phyloP scores from a whole-genome alignment of 2,329 filamentous ascomycete species.

The Volutella citrinella region DNA sequence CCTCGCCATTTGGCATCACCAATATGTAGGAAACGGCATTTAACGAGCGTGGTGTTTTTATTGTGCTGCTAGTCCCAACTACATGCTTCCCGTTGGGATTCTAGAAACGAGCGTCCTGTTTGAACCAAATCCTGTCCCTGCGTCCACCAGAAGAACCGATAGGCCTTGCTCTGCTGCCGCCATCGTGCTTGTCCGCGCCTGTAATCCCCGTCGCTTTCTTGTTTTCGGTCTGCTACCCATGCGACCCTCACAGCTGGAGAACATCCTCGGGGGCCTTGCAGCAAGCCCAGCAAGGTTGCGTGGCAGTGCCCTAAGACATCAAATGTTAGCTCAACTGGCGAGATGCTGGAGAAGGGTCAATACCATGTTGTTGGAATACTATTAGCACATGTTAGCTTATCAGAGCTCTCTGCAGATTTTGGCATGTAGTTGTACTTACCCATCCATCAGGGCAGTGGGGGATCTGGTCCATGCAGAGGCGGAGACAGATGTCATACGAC shows the following conservation, averaged over 20 bases:
- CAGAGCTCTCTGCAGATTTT: background rate
- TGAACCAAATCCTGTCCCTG: too few relatives aligned
- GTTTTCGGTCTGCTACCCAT: too few relatives aligned
- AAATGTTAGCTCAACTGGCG: rapidly evolving
- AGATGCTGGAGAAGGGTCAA: rapidly evolving
- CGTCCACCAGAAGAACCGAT: too few relatives aligned
- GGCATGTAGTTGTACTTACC: background rate
- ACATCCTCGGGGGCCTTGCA: conserved; percentile 2
- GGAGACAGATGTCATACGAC: conserved; percentile 1
- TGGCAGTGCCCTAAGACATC: conserved; percentile 8
- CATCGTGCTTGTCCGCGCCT: too few relatives aligned
- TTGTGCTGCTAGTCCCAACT: too few relatives aligned
- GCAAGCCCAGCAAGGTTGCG: conserved; percentile 12
- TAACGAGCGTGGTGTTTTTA: too few relatives aligned
- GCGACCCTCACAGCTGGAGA: conserved; percentile 1
- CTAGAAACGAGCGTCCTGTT: too few relatives aligned
- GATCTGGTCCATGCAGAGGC: conserved; percentile 2
- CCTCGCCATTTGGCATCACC: too few relatives aligned
- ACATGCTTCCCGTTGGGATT: too few relatives aligned
- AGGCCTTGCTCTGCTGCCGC: too few relatives aligned
- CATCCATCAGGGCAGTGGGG: conserved; percentile 8
- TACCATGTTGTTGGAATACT: conserved; percentile 11
- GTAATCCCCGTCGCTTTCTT: too few relatives aligned
- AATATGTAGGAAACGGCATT: too few relatives aligned
- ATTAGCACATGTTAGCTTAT: background rate